Conservation (phyloP, 306 rosid species). For the Lithocarpus polystachyus region DNA sequence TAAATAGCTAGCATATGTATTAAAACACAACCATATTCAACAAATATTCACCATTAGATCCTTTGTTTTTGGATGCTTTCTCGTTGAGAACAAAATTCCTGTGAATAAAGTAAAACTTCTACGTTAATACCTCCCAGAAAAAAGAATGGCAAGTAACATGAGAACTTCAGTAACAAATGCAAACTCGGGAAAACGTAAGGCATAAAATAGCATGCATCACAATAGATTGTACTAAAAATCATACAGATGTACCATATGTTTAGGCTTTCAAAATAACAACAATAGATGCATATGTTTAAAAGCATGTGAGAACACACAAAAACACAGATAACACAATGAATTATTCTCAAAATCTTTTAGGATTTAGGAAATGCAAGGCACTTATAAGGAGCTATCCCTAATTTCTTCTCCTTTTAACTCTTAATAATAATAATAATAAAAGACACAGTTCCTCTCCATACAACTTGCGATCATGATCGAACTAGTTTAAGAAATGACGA, state of each 20-base stretch:
- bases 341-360: not conserved
- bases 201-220: not conserved
- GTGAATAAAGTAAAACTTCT: conserved; percentile 27
- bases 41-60: conserved; percentile 63
- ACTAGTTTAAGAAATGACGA: not conserved
- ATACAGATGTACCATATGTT: not conserved
- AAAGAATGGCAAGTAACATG: not conserved
- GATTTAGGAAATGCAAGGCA: not conserved
- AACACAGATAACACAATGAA: not conserved
- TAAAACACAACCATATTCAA: conserved; percentile 15
- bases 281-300: not conserved
- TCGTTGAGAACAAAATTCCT: conserved; percentile 81
- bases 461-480: not conserved
- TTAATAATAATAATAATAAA: not conserved
- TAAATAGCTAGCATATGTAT: not conserved
- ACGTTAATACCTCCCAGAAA: not conserved
- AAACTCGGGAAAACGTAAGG: not conserved
- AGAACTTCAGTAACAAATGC: not conserved
- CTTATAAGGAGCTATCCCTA: not conserved
- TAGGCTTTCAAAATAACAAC: not conserved
- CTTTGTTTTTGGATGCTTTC: conserved; percentile 75
- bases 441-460: not conserved
- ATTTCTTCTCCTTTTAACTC: not conserved
- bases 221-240: not conserved
- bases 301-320: not conserved